These are phyloP conservation scores for Trichoderma polysporum DNA, from an alignment of 2,329 filamentous ascomycete genomes.

Conservation along the genomic window DNA sequence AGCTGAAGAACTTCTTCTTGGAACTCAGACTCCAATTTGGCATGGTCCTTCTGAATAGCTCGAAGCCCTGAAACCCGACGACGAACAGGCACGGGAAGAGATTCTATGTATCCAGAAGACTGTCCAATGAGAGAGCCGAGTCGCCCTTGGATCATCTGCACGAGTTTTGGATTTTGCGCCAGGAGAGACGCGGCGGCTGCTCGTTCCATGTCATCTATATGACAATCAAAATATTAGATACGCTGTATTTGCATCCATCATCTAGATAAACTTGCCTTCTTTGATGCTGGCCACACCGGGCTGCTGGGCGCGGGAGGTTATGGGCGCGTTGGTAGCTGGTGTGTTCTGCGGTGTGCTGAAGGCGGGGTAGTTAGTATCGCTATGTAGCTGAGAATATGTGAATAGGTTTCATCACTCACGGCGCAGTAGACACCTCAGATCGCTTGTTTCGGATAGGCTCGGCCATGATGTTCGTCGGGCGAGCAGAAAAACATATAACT, in stretches of 20 bases:
- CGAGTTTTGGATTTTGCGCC: slow-evolving; percentile 89
- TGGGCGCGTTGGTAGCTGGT: slow-evolving; percentile 90
- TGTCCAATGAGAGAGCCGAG: slow-evolving; percentile 89
- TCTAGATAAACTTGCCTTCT: slow-evolving; percentile 68
- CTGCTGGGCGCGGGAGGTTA: slow-evolving; percentile 95
- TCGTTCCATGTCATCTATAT: slow-evolving; percentile 83
- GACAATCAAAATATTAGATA: slow-evolving; percentile 24
- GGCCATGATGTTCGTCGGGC: slow-evolving; percentile 50
- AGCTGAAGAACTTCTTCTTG: slow-evolving; percentile 97
- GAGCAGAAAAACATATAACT: slow-evolving; percentile 28
- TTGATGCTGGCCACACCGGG: slow-evolving; percentile 93
- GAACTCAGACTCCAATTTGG: slow-evolving; percentile 96
- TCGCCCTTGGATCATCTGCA: slow-evolving; percentile 97
- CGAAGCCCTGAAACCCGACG: slow-evolving; percentile 93
- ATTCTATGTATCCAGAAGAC: slow-evolving; percentile 98
- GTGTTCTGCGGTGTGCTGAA: slow-evolving; percentile 96
- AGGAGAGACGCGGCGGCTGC: slow-evolving; percentile 87
- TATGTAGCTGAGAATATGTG: neutral
- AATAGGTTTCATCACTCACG: slow-evolving; percentile 47
- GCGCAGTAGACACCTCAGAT: slow-evolving; percentile 55
- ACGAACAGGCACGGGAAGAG: slow-evolving; percentile 82
- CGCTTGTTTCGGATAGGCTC: slow-evolving; percentile 66
- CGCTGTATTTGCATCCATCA: neutral
- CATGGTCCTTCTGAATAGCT: slow-evolving; percentile 97
- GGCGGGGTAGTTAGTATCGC: slow-evolving; percentile 42